Evolutionary conservation across 106 monocot species (phyloP).

Genomic region (Dendrobium officinale): DNA sequence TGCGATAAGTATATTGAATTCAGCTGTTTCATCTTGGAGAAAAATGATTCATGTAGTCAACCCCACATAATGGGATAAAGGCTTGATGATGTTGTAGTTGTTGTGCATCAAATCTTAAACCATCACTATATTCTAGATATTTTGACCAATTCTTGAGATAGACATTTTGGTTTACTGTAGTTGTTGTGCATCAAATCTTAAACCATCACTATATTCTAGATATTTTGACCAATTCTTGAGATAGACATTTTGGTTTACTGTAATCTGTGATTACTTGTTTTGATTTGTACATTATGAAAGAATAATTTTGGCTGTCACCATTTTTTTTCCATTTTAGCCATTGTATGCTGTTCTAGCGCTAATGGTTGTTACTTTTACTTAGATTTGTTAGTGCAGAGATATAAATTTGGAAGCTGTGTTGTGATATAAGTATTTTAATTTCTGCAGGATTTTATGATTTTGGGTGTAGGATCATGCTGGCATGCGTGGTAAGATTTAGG

Average conservation of each 20-base stretch:
- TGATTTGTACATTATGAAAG: neutral
- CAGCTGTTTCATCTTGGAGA: neutral
- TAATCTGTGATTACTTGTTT: neutral
- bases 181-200: too few relatives aligned
- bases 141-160: neutral
- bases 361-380: neutral
- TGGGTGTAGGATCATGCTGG: conserved; percentile 55
- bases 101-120: too few relatives aligned
- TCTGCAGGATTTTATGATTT: conserved; percentile 66
- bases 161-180: neutral
- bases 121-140: neutral
- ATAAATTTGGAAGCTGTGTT: conserved; percentile 18
- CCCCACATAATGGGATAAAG: too few relatives aligned
- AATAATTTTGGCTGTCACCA: neutral
- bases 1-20: neutral
- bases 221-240: neutral
- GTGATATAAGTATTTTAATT: conserved; percentile 73
- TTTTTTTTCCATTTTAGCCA: neutral
- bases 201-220: too few relatives aligned
- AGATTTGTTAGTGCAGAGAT: neutral
- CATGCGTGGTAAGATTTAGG: conserved; percentile 60
- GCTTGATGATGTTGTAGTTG: too few relatives aligned
- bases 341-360: neutral
- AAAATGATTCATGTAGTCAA: too few relatives aligned
- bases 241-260: neutral